Base-by-base conservation (phyloP, 768 basidiomycete species). In the Leccinellum luteum region DNA sequence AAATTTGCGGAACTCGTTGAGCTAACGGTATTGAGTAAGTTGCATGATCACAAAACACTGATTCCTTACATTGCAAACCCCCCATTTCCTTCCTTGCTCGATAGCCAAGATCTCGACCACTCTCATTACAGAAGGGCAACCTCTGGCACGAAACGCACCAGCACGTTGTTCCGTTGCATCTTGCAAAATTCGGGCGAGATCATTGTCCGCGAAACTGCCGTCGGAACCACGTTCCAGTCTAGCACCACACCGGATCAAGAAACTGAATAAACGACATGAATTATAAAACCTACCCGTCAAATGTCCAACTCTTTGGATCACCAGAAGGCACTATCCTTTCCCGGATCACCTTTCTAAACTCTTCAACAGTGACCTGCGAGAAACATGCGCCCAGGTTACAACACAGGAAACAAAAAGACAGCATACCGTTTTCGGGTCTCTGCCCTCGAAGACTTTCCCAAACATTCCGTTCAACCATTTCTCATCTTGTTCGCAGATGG, bases 1-100 rank as follows among this genome's bases (percentile, higher is more conserved):
- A 73, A 89, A 91, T 57, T 81, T 77, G 53, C 87, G 78, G 70
- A 90, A 89, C 65, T 89, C 87, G 64, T 89, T 89, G 69, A 88
- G 70, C 82, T 83, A 61, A 0, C 48, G 9, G 23, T 49, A 48
- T 47, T 31, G 45, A 55, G 34, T 2, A 51, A 50, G 51, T 3
- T n/a, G 10, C 7, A 44, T 23, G 8, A 50, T 51, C 52, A 30
- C 52, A n/a, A 10, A 41, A 17, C 8, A 30, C 34, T 5, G 8
- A 27, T 53, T 53, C 68, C 84, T 61, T 63, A 84, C 89, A 15
- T 86, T 87, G 67, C 89, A 91, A n/a, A 77, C 76, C 19, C 85
- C 86, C 88, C 89, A 91, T 19, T 65, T 74, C 59, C 90, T 76
- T 30, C 81, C 79, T 66, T 87, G 85, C 60, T 84, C 74, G 15